These are phyloP conservation scores for Lobosporangium transversale DNA, from an alignment of 192 early-diverging fungal genomes.

Conservation along the genomic window DNA sequence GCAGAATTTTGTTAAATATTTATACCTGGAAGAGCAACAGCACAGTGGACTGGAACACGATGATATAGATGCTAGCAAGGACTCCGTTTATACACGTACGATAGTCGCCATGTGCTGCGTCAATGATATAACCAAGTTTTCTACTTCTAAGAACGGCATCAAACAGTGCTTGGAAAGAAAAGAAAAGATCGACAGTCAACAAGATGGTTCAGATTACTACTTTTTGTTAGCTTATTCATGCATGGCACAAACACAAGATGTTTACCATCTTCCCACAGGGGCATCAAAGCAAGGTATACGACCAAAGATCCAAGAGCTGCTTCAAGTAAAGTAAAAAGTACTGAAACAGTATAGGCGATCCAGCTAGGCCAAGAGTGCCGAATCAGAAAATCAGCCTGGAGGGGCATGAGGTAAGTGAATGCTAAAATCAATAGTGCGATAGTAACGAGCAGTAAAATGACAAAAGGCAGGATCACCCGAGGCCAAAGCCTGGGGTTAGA, in stretches of 20 bases:
- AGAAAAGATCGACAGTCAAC: not conserved
- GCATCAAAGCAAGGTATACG: slow-evolving; percentile 63
- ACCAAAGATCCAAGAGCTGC: slow-evolving; percentile 60
- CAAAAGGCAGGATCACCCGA: slow-evolving; percentile 43
- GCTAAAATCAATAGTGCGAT: slow-evolving; percentile 24
- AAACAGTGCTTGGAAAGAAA: slow-evolving; percentile 49
- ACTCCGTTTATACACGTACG: slow-evolving; percentile 42
- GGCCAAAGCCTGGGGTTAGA: slow-evolving; percentile 43
- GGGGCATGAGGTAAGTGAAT: slow-evolving; percentile 63
- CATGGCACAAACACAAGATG: too few species aligned
- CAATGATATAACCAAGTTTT: slow-evolving; percentile 57
- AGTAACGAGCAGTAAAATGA: slow-evolving; percentile 42
- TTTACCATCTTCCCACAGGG: slow-evolving; percentile 63
- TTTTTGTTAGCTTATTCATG: too few species aligned
- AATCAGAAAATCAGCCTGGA: slow-evolving; percentile 66
- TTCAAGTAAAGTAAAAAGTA: slow-evolving; percentile 66
- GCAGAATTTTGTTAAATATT: too few species aligned
- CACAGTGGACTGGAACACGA: slow-evolving; percentile 45
- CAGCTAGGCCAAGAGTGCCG: slow-evolving; percentile 57
- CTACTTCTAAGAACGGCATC: slow-evolving; percentile 61
- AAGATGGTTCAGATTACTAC: not conserved
- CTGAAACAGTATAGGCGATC: slow-evolving; percentile 62
- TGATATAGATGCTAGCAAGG: slow-evolving; percentile 26
- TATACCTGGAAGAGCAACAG: slow-evolving; percentile 40
- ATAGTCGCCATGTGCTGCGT: slow-evolving; percentile 48